Conservation (phyloP, 2,329 filamentous ascomycete genomes). For the Penicillium sp. region DNA sequence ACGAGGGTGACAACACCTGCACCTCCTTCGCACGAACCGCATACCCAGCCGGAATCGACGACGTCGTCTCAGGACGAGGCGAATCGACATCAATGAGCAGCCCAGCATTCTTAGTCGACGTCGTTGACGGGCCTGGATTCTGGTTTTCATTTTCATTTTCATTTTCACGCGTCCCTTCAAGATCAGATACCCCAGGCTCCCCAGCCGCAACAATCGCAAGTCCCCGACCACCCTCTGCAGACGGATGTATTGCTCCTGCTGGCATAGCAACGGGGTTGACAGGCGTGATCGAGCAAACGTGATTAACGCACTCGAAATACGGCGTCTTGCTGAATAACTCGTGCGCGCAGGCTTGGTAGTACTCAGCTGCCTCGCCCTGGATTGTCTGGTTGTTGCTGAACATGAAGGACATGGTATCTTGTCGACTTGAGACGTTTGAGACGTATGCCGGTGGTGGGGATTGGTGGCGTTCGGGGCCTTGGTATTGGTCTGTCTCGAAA, state of each 20-base stretch:
- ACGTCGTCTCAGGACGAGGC: neutral
- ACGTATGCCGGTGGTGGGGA: constrained; percentile 4
- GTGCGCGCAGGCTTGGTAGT: constrained; percentile 47
- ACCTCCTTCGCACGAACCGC: constrained; percentile 2
- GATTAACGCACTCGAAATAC: constrained; percentile 46
- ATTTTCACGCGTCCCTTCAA: neutral
- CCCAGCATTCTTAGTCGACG: neutral
- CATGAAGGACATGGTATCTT: constrained; percentile 23
- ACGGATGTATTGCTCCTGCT: neutral
- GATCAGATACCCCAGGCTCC: neutral
- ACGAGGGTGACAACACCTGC: constrained; percentile 6
- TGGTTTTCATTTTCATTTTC: neutral
- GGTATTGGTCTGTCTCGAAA: neutral
- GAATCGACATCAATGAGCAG: constrained; percentile 25
- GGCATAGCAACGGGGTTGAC: constrained; percentile 17
- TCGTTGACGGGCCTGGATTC: neutral
- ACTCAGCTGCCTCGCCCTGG: constrained; percentile 41
- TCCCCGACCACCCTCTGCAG: constrained; percentile 12
- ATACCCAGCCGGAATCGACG: neutral
- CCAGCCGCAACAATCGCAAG: constrained; percentile 21
- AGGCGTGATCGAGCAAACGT: constrained; percentile 41
- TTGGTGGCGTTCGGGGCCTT: neutral
- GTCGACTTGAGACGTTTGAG: constrained; percentile 8
- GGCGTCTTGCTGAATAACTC: constrained; percentile 42
- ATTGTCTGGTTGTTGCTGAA: constrained; percentile 25